These are phyloP conservation scores for Suillus fuscotomentosus DNA, from an alignment of 768 basidiomycete species.

Conservation along the genomic window DNA sequence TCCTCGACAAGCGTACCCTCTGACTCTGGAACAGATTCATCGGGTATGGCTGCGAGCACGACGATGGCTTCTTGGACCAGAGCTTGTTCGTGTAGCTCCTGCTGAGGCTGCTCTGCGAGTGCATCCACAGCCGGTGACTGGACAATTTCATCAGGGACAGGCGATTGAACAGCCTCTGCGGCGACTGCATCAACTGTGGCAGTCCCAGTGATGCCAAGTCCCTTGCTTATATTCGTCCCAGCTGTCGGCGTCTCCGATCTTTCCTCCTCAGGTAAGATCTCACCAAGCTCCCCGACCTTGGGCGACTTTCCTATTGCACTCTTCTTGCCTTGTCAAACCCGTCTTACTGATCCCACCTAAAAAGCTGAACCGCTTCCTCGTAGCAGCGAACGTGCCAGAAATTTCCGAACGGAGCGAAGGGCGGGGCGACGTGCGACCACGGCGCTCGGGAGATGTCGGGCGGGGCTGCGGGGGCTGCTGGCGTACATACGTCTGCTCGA, in stretches of 20 bases:
- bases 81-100: not conserved
- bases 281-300: conserved; percentile 69
- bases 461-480: conserved; percentile 32
- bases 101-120: not conserved
- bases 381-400: conserved; percentile 44
- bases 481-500: conserved; percentile 58
- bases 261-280: conserved; percentile 56
- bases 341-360: conserved; percentile 37
- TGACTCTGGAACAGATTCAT: not conserved
- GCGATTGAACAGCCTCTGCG: conserved; percentile 13
- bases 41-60: conserved; percentile 14
- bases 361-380: conserved; percentile 65
- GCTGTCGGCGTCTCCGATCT: conserved; percentile 27
- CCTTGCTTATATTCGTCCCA: conserved; percentile 27
- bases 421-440: conserved; percentile 38
- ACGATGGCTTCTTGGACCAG: conserved; percentile 14
- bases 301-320: conserved; percentile 33
- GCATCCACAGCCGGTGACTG: conserved; percentile 6
- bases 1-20: not conserved
- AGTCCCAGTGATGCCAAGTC: conserved; percentile 18
- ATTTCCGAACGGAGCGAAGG: conserved; percentile 45
- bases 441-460: conserved; percentile 22
- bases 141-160: conserved; percentile 2
- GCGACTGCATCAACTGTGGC: conserved; percentile 19
- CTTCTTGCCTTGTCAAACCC: conserved; percentile 21